Percentiles rank a stretch among this genome's conserved stretches.
These are phyloP conservation scores for Scytalidium lignicola DNA, from an alignment of 2,329 filamentous ascomycete genomes.

Conservation along the genomic window DNA sequence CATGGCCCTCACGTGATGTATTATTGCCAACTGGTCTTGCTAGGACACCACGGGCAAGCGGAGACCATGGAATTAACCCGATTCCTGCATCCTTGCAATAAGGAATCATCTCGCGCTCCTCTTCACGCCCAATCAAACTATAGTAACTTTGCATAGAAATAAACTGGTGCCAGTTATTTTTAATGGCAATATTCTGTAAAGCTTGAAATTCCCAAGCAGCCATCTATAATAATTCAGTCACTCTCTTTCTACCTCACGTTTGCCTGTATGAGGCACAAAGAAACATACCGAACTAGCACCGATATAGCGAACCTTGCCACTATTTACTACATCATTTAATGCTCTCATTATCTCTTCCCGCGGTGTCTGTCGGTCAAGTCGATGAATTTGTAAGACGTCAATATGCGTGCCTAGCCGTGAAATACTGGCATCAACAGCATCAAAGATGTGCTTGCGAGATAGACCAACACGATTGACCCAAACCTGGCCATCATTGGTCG, in stretches of 20 bases:
- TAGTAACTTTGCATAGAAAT: slow-evolving; percentile 56
- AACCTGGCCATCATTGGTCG: too few species aligned
- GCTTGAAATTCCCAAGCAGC: slow-evolving; percentile 46
- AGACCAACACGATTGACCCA: slow-evolving; percentile 45
- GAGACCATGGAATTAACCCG: slow-evolving; percentile 34
- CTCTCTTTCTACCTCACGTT: neutral
- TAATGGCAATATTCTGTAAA: slow-evolving; percentile 50
- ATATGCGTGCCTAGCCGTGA: slow-evolving; percentile 41
- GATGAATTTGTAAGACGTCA: slow-evolving; percentile 59
- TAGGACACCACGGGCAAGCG: slow-evolving; percentile 28
- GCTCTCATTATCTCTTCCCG: slow-evolving; percentile 48
- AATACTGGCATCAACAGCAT: slow-evolving; percentile 55
- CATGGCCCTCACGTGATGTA: slow-evolving; percentile 10
- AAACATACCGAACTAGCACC: slow-evolving; percentile 34
- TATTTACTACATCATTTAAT: slow-evolving; percentile 42
- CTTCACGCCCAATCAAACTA: slow-evolving; percentile 56
- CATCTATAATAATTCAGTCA: slow-evolving; percentile 45
- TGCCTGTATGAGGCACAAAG: neutral
- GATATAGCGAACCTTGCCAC: slow-evolving; percentile 47
- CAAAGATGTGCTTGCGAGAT: slow-evolving; percentile 56
- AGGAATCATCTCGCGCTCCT: slow-evolving; percentile 36
- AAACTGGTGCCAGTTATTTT: slow-evolving; percentile 55
- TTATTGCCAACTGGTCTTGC: slow-evolving; percentile 14
- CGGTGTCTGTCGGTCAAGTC: slow-evolving; percentile 45
- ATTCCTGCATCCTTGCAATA: slow-evolving; percentile 29